A percentile compares a stretch with the other conserved stretches of the same genome.
phyloP scores from a whole-genome alignment of 768 basidiomycete species.

The Tricholoma sp. region DNA sequence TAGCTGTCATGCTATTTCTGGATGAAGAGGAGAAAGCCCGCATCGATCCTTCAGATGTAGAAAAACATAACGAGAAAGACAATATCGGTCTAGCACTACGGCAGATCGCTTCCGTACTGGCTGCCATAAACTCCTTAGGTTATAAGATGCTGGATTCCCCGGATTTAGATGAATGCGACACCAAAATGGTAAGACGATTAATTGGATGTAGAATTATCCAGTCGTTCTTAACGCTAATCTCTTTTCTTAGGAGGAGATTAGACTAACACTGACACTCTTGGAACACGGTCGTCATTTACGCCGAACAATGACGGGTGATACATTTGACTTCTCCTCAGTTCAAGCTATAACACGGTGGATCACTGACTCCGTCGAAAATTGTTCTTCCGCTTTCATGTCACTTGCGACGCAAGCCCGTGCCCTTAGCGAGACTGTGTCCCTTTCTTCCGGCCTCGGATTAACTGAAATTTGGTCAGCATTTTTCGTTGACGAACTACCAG shows the following conservation, averaged over 20 bases:
- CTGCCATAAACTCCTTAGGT: conserved; percentile 11
- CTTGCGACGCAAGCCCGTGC: conserved; percentile 27
- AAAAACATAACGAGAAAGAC: conserved; percentile 6
- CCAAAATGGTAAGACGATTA: conserved; percentile 21
- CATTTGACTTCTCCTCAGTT: conserved; percentile 63
- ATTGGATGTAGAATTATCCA: background rate
- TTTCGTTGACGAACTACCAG: conserved; percentile 22
- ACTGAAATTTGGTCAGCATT: conserved; percentile 64
- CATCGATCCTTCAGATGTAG: background rate
- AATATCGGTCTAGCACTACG: conserved; percentile 14
- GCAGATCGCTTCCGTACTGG: conserved; percentile 11
- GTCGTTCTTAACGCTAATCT: background rate
- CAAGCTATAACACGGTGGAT: conserved; percentile 58
- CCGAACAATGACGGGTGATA: conserved; percentile 27
- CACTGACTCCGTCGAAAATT: conserved; percentile 30
- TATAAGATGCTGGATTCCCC: conserved; percentile 11
- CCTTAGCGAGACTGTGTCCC: conserved; percentile 46
- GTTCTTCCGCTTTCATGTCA: conserved; percentile 27
- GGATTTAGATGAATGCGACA: conserved; percentile 1
- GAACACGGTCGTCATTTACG: conserved; percentile 38
- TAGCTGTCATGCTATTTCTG: conserved; percentile 36
- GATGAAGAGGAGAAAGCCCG: conserved; percentile 22
- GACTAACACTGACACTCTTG: conserved; percentile 33
- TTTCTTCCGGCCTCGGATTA: conserved; percentile 70
- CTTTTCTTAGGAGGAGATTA: conserved; percentile 23